phyloP scores from a whole-genome alignment of 2,329 filamentous ascomycete genomes.

The Trematosphaeria pertusa region DNA sequence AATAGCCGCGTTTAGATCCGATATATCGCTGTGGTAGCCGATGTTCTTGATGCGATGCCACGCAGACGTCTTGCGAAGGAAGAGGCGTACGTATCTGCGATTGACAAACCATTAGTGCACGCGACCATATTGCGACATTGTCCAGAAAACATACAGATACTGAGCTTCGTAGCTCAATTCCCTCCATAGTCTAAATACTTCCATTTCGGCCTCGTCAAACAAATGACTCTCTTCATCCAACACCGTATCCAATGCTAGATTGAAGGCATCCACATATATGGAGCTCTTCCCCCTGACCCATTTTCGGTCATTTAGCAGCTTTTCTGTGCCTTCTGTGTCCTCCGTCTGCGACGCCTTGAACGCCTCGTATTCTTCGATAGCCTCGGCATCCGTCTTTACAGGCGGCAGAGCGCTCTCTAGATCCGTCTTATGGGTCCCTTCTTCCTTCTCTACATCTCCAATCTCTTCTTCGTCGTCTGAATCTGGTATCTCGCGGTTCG shows the following conservation, averaged over 20 bases:
- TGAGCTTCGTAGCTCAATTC: slow-evolving; percentile 81
- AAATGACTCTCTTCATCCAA: slow-evolving; percentile 87
- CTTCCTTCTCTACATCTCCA: slow-evolving; percentile 33
- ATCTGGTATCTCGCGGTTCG: slow-evolving; percentile 46
- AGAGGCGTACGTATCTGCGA: slow-evolving; percentile 85
- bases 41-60: slow-evolving; percentile 87
- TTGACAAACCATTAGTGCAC: neutral
- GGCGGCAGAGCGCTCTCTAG: slow-evolving; percentile 75
- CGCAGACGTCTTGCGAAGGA: slow-evolving; percentile 86
- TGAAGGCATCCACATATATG: slow-evolving; percentile 97
- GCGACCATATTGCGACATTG: too few relatives aligned
- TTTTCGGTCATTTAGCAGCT: slow-evolving; percentile 62
- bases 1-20: slow-evolving; percentile 73
- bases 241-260: slow-evolving; percentile 87
- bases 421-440: slow-evolving; percentile 62
- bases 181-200: slow-evolving; percentile 79
- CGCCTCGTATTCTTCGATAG: slow-evolving; percentile 80
- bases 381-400: slow-evolving; percentile 69
- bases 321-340: slow-evolving; percentile 49
- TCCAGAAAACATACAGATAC: slow-evolving; percentile 82
- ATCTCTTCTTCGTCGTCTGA: slow-evolving; percentile 50
- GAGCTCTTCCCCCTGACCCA: slow-evolving; percentile 84
- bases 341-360: slow-evolving; percentile 65
- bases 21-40: slow-evolving; percentile 82
- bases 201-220: slow-evolving; percentile 79